Percentiles rank a stretch among this genome's conserved stretches.
phyloP scores from a whole-genome alignment of 2,329 filamentous ascomycete genomes.

The Curvularia spicifera region DNA sequence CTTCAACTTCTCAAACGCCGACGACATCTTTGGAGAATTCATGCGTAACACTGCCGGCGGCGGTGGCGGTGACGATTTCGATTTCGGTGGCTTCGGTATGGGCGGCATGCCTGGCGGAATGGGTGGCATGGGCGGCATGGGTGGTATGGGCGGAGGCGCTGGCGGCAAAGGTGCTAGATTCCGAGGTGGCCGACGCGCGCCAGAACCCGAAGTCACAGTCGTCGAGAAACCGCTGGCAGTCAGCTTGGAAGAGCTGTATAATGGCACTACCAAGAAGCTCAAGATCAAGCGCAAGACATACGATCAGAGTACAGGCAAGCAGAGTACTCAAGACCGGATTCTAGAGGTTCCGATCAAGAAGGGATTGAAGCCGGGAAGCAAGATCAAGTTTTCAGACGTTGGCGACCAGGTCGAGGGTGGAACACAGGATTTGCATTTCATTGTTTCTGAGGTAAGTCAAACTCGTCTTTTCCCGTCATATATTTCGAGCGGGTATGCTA shows the following conservation, averaged over 20 bases:
- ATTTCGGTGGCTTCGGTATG: slow-evolving; percentile 50
- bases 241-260: slow-evolving; percentile 86
- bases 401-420: slow-evolving; percentile 97
- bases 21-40: slow-evolving; percentile 86
- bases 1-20: slow-evolving; percentile 84
- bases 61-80: slow-evolving; percentile 58
- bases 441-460: slow-evolving; percentile 83
- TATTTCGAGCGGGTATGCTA: slow-evolving; percentile 23
- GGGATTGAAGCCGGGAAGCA: slow-evolving; percentile 93
- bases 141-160: slow-evolving; percentile 56
- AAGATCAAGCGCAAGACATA: slow-evolving; percentile 97
- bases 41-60: slow-evolving; percentile 65
- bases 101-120: slow-evolving; percentile 43
- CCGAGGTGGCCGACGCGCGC: slow-evolving; percentile 52
- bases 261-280: slow-evolving; percentile 91
- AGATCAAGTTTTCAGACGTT: slow-evolving; percentile 98
- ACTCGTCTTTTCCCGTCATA: slow-evolving; percentile 4
- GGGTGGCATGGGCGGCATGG: slow-evolving; percentile 42
- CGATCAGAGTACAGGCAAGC: slow-evolving; percentile 79
- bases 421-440: slow-evolving; percentile 92
- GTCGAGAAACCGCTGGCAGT: slow-evolving; percentile 84
- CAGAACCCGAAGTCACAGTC: slow-evolving; percentile 85
- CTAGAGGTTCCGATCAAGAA: slow-evolving; percentile 95
- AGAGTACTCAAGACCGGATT: slow-evolving; percentile 85
- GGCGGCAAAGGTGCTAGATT: slow-evolving; percentile 48